phyloP scores from a whole-genome alignment of 2,329 filamentous ascomycete species.

The Botrytis tulipae region DNA sequence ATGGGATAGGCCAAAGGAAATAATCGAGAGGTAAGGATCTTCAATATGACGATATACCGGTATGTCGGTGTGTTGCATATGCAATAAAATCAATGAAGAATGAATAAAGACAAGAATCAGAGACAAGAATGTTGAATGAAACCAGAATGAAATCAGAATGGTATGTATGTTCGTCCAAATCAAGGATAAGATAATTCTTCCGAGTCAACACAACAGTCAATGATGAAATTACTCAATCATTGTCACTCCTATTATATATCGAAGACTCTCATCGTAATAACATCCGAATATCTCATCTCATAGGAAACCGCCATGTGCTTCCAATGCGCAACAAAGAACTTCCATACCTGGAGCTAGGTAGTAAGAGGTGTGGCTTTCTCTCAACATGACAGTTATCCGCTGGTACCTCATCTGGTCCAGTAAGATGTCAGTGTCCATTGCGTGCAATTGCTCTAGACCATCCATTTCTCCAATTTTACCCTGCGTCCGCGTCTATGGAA shows the following conservation, averaged over 20 bases:
- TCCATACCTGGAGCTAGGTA: too few relatives aligned
- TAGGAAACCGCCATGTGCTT: too few relatives aligned
- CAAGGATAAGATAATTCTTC: neutral
- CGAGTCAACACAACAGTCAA: too few relatives aligned
- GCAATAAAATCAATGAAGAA: neutral
- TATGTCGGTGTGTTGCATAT: neutral
- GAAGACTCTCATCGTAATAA: neutral
- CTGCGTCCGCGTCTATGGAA: neutral
- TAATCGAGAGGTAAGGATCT: conserved; percentile 1
- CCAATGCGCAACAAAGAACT: too few relatives aligned
- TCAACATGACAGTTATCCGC: too few relatives aligned
- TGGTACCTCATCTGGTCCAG: too few relatives aligned
- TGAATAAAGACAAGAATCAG: neutral
- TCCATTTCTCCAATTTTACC: neutral
- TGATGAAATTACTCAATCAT: too few relatives aligned
- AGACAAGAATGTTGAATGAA: neutral
- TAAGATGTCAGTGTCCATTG: neutral
- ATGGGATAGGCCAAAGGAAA: neutral
- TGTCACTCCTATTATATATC: too few relatives aligned
- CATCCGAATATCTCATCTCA: too few relatives aligned
- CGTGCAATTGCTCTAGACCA: neutral
- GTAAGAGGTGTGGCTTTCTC: neutral
- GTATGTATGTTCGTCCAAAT: neutral
- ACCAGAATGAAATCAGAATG: too few relatives aligned
- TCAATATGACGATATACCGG: conserved; percentile 19